Percentiles rank a stretch among this genome's conserved stretches.
Conservation (phyloP, 2,329 filamentous ascomycete species). For the Fusarium protoensiforme region DNA sequence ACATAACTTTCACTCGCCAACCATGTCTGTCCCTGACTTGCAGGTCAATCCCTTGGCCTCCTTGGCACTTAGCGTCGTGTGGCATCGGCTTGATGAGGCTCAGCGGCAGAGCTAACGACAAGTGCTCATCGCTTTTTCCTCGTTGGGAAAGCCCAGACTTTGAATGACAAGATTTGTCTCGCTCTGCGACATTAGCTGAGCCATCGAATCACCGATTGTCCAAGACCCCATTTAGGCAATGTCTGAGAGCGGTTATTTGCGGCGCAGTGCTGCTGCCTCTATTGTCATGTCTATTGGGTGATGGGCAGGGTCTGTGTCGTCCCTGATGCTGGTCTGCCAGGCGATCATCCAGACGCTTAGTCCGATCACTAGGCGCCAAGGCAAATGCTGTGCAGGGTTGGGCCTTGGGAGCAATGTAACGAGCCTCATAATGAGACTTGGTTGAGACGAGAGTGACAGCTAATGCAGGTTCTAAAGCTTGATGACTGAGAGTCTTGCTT, state of each 20-base stretch:
- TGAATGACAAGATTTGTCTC: not conserved
- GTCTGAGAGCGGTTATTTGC: constrained; percentile 16
- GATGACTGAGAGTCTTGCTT: not conserved
- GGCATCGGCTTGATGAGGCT: constrained; percentile 18
- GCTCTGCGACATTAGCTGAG: not conserved
- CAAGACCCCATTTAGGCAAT: constrained; percentile 26
- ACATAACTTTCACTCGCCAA: not conserved
- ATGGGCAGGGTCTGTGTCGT: not conserved
- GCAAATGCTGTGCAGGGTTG: not conserved
- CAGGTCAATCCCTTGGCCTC: not conserved
- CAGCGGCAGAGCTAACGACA: constrained; percentile 27
- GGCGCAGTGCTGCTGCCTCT: not conserved
- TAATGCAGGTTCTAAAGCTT: not conserved
- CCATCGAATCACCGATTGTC: constrained; percentile 16
- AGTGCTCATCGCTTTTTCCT: constrained; percentile 17
- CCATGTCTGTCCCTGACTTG: not conserved
- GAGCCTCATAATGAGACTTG: not conserved
- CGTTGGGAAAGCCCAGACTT: not conserved
- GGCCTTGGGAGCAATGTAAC: not conserved
- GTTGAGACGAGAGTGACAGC: not conserved
- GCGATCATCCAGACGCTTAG: not conserved
- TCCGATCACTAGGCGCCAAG: not conserved
- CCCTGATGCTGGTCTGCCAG: not conserved
- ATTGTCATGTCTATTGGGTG: not conserved
- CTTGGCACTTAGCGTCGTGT: not conserved